phyloP scores from a whole-genome alignment of 2,329 filamentous ascomycete species.

The Epichloe baconii region DNA sequence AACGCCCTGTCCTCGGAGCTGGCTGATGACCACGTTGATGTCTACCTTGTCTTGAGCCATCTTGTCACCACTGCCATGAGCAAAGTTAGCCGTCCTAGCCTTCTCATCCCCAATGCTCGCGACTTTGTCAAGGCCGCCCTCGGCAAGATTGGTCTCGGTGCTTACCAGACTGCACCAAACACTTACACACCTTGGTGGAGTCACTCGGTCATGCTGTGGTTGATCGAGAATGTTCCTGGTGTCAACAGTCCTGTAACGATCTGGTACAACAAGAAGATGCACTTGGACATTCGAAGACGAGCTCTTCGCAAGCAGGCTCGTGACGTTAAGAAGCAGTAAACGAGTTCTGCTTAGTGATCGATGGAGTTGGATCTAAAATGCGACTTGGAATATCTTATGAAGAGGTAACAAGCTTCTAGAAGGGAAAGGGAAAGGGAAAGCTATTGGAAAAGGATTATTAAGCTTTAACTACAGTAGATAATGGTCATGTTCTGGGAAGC shows the following conservation, averaged over 20 bases:
- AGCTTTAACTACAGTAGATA: background rate
- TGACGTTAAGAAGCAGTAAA: conserved; percentile 56
- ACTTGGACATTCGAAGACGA: conserved; percentile 67
- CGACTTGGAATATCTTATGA: background rate
- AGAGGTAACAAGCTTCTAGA: background rate
- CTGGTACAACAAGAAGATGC: conserved; percentile 51
- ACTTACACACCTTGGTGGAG: conserved; percentile 91
- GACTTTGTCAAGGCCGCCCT: conserved; percentile 70
- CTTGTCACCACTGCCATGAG: conserved; percentile 94
- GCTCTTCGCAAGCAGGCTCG: conserved; percentile 75
- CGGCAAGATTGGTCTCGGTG: conserved; percentile 68
- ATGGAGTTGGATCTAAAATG: background rate
- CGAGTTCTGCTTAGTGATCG: background rate
- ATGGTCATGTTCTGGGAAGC: background rate
- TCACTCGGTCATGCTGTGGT: conserved; percentile 81
- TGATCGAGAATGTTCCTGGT: conserved; percentile 47
- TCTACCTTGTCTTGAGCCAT: conserved; percentile 86
- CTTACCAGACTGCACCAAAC: conserved; percentile 65
- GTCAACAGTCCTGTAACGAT: conserved; percentile 34
- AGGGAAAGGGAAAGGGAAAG: background rate
- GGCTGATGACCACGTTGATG: conserved; percentile 64
- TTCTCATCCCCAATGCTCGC: conserved; percentile 68
- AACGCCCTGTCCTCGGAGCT: conserved; percentile 75
- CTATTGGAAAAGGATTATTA: background rate
- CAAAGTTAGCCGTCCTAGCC: conserved; percentile 72